Evolutionary conservation across 176 grass and related monocot species (phyloP), one percentile per base, ranked within the genome.

Genomic region (Cenchrus americanus): DNA sequence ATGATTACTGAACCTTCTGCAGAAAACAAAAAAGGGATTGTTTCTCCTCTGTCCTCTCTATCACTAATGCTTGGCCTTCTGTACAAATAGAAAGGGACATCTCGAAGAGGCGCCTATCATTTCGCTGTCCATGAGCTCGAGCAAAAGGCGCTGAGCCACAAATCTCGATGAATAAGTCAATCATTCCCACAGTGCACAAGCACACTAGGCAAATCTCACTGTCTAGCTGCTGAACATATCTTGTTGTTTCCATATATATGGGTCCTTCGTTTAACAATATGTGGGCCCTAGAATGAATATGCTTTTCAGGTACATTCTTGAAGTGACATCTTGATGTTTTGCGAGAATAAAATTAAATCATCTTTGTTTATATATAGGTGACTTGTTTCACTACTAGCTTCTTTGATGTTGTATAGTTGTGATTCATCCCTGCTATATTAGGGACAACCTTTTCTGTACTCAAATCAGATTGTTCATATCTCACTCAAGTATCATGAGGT

Each of bases 1-100:
- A 80, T 80, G 37, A 88, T 88, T 66, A 80, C 61, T 74, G 15
- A 75, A 68, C 81, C 54, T 88, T 84, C 61, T 88, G 37, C 40
- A 8, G 67, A 75, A 66, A 80, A 73, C 27, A 58, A 75, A 75
- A 81, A 81, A 66, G 10, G 37, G 4, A 0, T 24, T 24, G 46
- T 41, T 66, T 40, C 61, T 65, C 58, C 37, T n/a, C 67, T 32
- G 34, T 37, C 34, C 22, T 19, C 26, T 41, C 26, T 41, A 58
- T 66, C 26, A 15, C 60, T 66, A 66, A 41, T 80, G 41, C 26
- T 22, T 49, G 50, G n/a, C 26, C 68, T 84, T 79, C 60, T 59
- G 21, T 58, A 79, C 75, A 73, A 52, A 80, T 14, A 69, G 76
- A 89, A 53, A 80, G 77, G 30, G 77, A 85, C 82, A 75, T 76